Evolutionary conservation across 306 rosid genomes (phyloP), one percentile per base, ranked within the genome.

Genomic region (Sophora flavescens): DNA sequence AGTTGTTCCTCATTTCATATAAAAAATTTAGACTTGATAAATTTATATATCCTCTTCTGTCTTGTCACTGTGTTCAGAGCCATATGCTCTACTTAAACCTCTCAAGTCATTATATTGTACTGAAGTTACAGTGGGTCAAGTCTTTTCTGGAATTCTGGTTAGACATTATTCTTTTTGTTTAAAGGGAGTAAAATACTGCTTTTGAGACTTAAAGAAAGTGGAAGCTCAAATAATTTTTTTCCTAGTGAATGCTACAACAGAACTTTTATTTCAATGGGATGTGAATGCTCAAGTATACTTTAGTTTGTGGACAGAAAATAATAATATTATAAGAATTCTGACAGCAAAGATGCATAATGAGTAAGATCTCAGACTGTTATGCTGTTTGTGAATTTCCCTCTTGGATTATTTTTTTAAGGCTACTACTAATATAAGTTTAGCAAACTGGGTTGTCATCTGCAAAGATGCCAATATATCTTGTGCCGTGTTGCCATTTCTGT

Each of bases 1-100:
- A 64, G 69, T 14, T 73, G 45, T 67, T 72, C 17, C 35, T 51
- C 67, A 71, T 78, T 64, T 74, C 47, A 33, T 18, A 9, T 42
- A 42, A 42, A 42, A 42, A 71, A 63, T 30, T 30, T 48, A 11
- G 47, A 13, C 72, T 45, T 59, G 72, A 32, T 35, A 48, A 60
- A 48, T 8, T 38, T 78, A 28, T 2, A n/a, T 52, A 26, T 51
- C 44, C 52, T 33, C 9, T 59, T 67, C 53, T 50, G 48, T 41
- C 26, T 15, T 7, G 30, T 48, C 45, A 17, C 85, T 53, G 17
- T 70, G 33, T 39, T 41, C 14, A 45, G 48, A 54, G 36, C 56
- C 15, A 6, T 67, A 15, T 36, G n/a, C 51, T 41, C 45, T n/a
- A 10, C 62, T 75, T 69, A 62, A 75, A 17, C 45, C 54, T 63